Evolutionary conservation across 2,329 filamentous ascomycete species (phyloP).

Genomic region (Cordyceps militaris): DNA sequence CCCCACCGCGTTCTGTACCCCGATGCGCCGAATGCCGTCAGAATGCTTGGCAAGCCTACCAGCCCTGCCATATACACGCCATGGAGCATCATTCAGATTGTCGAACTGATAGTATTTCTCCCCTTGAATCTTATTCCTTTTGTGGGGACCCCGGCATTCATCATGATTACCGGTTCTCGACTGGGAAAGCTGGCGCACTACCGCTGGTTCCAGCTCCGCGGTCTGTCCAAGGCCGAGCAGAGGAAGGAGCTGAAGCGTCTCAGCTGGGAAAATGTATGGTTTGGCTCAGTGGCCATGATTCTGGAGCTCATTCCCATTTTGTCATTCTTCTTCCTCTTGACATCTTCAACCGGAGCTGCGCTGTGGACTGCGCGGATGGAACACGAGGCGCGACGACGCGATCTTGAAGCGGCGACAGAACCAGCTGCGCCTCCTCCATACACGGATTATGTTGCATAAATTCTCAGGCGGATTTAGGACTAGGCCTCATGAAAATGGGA

Average conservation of each 20-base stretch:
- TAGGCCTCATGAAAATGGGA: no score
- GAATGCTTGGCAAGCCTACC: slow-evolving; percentile 76
- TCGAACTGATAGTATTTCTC: slow-evolving; percentile 71
- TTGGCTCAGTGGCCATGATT: slow-evolving; percentile 76
- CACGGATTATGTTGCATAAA: slow-evolving; percentile 4
- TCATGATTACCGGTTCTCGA: slow-evolving; percentile 80
- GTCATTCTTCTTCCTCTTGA: slow-evolving; percentile 92
- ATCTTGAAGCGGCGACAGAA: slow-evolving; percentile 1
- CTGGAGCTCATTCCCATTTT: slow-evolving; percentile 83
- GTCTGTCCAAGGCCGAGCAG: slow-evolving; percentile 64
- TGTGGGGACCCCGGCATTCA: slow-evolving; percentile 75
- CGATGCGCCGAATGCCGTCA: slow-evolving; percentile 65
- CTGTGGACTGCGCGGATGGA: slow-evolving; percentile 82
- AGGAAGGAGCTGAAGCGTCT: slow-evolving; percentile 61
- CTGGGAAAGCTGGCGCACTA: slow-evolving; percentile 86
- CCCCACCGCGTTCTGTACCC: slow-evolving; percentile 57
- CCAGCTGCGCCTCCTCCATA: slow-evolving; percentile 11
- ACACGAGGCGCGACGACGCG: slow-evolving; percentile 34
- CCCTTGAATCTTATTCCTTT: slow-evolving; percentile 84
- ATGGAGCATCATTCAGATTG: slow-evolving; percentile 83
- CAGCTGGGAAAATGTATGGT: slow-evolving; percentile 85
- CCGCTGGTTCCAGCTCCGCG: slow-evolving; percentile 78
- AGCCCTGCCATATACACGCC: slow-evolving; percentile 72
- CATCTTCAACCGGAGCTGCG: slow-evolving; percentile 75
- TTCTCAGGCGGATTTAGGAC: no score